Evolutionary conservation across 2,329 filamentous ascomycete genomes (phyloP), one percentile per base, ranked within the genome.

Genomic region (Dothistroma septosporum): DNA sequence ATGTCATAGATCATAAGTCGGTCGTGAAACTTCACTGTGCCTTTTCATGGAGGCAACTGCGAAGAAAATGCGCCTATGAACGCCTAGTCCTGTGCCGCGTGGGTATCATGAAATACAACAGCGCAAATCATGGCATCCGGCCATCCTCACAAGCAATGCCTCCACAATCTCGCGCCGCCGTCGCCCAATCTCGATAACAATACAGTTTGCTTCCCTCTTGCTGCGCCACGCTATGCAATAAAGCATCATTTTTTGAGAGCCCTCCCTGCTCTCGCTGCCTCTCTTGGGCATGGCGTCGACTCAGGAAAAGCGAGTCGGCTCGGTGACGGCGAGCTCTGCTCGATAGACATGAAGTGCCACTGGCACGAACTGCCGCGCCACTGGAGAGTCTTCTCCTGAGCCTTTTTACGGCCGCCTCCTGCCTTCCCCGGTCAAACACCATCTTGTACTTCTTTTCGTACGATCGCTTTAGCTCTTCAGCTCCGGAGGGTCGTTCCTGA

Each of bases 51-150:
- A 44, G 41, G 41, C 16, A 19, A 4, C 6, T 16, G 16, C 14
- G 35, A 37, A 37, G 35, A 4, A 12, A 11, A 12, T 37, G 41
- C 41, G 41, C 41, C 41, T 44, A 37, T 28, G 22, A 50, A 50
- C 47, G 47, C 47, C 47, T n/a, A 8, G 12, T 28, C 47, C 22
- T 22, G n/a, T 53, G 50, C 31, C 50, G 22, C 31, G 50, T 21
- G 50, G 50, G 50, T 53, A 53, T 53, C 50, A 32, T 35, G 31
- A 53, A 31, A 35, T 53, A 53, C 11, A 32, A 53, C 31, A 35
- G n/a, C 24, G 50, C 31, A 21, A 32, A 21, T 16, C 31, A 31
- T 31, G 9, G 33, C 22, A 50, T 31, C 4, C 21, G 21, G 10
- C 47, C 22, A 14, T 21, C 47, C 47, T 24, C 47, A 50, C 47